These are phyloP conservation scores for Ceratocystis eucalypticola DNA, from an alignment of 2,329 filamentous ascomycete species.

Conservation along the genomic window DNA sequence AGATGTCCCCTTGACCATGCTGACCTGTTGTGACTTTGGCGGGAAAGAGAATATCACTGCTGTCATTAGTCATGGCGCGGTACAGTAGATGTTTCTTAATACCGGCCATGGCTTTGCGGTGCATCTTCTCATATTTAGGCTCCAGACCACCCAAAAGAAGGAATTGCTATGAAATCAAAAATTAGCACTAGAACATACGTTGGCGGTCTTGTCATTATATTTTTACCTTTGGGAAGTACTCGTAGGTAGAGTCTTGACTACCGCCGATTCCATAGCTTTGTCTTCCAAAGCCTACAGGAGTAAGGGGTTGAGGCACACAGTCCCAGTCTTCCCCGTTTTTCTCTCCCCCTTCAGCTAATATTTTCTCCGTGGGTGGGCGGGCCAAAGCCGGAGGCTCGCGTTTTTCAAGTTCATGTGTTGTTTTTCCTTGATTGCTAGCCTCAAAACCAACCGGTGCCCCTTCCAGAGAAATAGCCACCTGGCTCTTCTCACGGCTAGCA, in stretches of 20 bases:
- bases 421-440: not conserved
- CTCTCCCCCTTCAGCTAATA: not conserved
- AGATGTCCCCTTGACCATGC: slow-evolving; percentile 29
- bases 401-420: not conserved
- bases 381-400: not conserved
- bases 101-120: slow-evolving; percentile 52
- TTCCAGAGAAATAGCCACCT: slow-evolving; percentile 8
- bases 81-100: slow-evolving; percentile 64
- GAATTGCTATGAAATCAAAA: slow-evolving; percentile 42
- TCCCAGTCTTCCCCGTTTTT: slow-evolving; percentile 23
- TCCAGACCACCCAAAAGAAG: slow-evolving; percentile 63
- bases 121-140: slow-evolving; percentile 58
- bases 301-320: slow-evolving; percentile 49
- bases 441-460: slow-evolving; percentile 9
- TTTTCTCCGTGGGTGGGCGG: not conserved
- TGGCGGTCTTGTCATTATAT: not conserved
- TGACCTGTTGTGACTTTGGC: slow-evolving; percentile 43
- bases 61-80: slow-evolving; percentile 54
- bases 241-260: slow-evolving; percentile 56
- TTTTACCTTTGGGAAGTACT: slow-evolving; percentile 51
- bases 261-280: slow-evolving; percentile 49
- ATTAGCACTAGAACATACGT: slow-evolving; percentile 21
- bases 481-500: slow-evolving; percentile 24
- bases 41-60: slow-evolving; percentile 58
- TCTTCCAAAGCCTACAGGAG: slow-evolving; percentile 31